phyloP scores from a whole-genome alignment of 2,329 filamentous ascomycete species.

The Fusarium citri region DNA sequence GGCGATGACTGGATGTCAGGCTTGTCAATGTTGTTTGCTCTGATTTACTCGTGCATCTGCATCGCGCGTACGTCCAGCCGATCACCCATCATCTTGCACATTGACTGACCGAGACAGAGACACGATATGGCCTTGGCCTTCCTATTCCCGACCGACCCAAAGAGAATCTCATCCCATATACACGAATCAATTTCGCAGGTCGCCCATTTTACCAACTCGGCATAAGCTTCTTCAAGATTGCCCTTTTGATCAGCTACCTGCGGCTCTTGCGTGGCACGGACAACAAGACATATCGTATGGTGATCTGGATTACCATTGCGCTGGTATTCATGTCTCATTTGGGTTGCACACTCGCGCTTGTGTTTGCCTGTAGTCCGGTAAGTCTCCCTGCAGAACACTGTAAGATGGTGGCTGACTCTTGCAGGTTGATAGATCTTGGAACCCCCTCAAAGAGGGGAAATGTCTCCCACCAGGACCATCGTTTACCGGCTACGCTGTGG shows the following conservation, averaged over 20 bases:
- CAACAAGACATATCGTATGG: constrained; percentile 56
- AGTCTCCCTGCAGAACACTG: not conserved
- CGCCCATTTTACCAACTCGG: constrained; percentile 66
- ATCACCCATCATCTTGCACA: too few relatives aligned
- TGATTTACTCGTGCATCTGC: constrained; percentile 62
- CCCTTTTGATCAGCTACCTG: constrained; percentile 64
- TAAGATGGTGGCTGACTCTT: not conserved
- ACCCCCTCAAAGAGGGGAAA: constrained; percentile 48
- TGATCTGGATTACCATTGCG: constrained; percentile 59
- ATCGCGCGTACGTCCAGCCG: constrained; percentile 57
- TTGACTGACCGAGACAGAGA: constrained; percentile 54
- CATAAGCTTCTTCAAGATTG: constrained; percentile 68
- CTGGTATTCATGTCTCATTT: constrained; percentile 60
- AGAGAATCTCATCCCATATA: constrained; percentile 58
- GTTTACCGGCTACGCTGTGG: constrained; percentile 63
- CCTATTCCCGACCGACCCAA: constrained; percentile 57
- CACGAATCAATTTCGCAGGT: constrained; percentile 63
- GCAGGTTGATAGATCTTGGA: not conserved
- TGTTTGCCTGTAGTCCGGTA: constrained; percentile 64
- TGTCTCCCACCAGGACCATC: constrained; percentile 61
- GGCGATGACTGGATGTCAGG: constrained; percentile 60
- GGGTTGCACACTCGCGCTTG: constrained; percentile 60
- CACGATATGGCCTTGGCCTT: constrained; percentile 64
- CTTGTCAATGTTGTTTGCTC: constrained; percentile 57
- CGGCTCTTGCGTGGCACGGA: constrained; percentile 62